Evolutionary conservation across 2,329 filamentous ascomycete species (phyloP).

Genomic region (Colletotrichum tabaci): DNA sequence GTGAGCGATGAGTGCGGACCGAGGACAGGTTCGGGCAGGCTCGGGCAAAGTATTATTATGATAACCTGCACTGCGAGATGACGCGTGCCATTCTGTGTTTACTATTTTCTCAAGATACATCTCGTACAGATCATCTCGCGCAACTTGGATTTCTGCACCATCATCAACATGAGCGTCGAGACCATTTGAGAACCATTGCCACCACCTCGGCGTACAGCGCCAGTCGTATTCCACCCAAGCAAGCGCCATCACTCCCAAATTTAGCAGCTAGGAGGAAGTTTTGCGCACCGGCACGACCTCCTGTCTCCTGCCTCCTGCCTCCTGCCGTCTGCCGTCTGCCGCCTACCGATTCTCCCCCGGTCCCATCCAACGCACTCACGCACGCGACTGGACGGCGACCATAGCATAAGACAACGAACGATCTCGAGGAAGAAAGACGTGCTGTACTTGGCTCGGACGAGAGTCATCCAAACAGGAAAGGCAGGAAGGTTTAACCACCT

Average conservation of each 20-base stretch:
- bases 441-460: conserved; percentile 14
- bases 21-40: not conserved
- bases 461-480: conserved; percentile 11
- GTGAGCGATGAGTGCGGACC: not conserved
- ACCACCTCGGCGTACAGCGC: not conserved
- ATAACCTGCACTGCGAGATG: not conserved
- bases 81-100: not conserved
- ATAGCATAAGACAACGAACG: not conserved
- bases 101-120: not conserved
- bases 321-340: conserved; percentile 15
- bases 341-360: conserved; percentile 16
- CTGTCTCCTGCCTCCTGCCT: conserved; percentile 30
- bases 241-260: conserved; percentile 11
- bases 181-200: conserved; percentile 2
- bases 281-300: conserved; percentile 5
- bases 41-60: not conserved
- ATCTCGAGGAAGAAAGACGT: not conserved
- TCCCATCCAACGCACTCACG: not conserved
- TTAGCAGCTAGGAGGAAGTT: not conserved
- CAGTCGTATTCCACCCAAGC: conserved; percentile 13
- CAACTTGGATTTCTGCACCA: not conserved
- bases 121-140: not conserved
- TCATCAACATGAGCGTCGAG: not conserved
- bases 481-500: not conserved
- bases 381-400: conserved; percentile 2